These are phyloP conservation scores for Diaporthe destruens DNA, from an alignment of 2,329 filamentous ascomycete genomes.

Conservation along the genomic window DNA sequence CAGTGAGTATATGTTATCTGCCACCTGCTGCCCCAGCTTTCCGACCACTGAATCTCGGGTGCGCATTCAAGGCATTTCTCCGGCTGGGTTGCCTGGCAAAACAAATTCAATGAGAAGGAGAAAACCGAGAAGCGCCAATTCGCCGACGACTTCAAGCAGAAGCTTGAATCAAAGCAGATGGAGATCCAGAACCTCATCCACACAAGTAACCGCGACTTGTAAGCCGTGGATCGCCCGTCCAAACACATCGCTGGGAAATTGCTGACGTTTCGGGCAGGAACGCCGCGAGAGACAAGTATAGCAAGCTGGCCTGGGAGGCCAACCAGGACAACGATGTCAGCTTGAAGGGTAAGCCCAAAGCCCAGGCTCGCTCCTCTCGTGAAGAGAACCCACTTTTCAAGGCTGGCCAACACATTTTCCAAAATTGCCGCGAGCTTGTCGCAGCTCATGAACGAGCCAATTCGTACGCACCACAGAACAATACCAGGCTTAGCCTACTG, in stretches of 20 bases:
- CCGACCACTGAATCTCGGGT: neutral
- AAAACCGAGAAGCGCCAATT: constrained; percentile 44
- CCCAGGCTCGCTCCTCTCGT: neutral
- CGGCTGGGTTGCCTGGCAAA: constrained; percentile 40
- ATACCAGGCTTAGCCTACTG: constrained; percentile 45
- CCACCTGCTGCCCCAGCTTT: too few relatives aligned
- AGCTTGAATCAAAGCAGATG: constrained; percentile 37
- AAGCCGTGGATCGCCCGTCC: constrained; percentile 34
- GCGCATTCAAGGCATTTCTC: constrained; percentile 21
- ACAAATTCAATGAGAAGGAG: constrained; percentile 43
- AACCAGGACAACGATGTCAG: neutral
- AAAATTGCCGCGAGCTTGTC: constrained; percentile 47
- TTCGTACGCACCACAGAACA: constrained; percentile 43
- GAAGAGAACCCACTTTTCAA: constrained; percentile 46
- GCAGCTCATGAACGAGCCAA: constrained; percentile 49
- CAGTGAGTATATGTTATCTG: constrained; percentile 10
- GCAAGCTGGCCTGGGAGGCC: constrained; percentile 29
- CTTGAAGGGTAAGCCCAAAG: neutral
- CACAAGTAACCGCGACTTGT: constrained; percentile 49
- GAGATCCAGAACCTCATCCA: constrained; percentile 44
- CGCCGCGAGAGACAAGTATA: constrained; percentile 30
- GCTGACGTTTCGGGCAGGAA: constrained; percentile 18
- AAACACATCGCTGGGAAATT: neutral
- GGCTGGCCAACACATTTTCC: constrained; percentile 44
- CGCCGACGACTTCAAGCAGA: constrained; percentile 41